phyloP scores from a whole-genome alignment of 805 yeast genomes.

The Spathaspora girioi region DNA sequence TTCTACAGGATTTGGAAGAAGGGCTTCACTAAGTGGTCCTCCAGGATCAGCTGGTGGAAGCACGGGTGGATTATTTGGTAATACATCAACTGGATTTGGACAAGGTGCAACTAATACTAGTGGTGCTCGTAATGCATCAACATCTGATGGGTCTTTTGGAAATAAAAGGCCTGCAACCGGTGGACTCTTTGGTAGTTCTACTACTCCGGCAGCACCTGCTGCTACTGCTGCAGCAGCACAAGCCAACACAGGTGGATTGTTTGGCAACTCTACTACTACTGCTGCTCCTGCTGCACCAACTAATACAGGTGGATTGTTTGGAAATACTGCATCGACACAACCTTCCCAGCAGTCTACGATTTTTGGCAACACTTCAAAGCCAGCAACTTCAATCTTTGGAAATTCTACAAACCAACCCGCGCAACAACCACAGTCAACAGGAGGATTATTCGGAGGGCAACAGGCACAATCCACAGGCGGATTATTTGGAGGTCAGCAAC shows the following conservation, averaged over 20 bases:
- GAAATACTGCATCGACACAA: constrained; percentile 8
- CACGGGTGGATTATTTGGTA: constrained; percentile 19
- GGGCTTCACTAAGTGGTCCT: constrained; percentile 16
- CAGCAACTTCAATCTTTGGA: constrained; percentile 20
- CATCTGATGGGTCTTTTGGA: constrained; percentile 11
- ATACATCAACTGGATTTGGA: constrained; percentile 6
- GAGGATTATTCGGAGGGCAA: not conserved
- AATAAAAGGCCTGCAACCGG: constrained; percentile 7
- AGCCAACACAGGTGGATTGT: constrained; percentile 16
- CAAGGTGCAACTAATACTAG: constrained; percentile 1
- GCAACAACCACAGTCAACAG: not conserved
- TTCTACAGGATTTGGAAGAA: constrained; percentile 18
- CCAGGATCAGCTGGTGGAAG: constrained; percentile 11
- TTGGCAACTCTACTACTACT: constrained; percentile 16
- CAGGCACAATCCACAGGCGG: constrained; percentile 1
- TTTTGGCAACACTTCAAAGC: not conserved
- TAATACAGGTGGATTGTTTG: constrained; percentile 12
- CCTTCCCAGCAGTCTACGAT: not conserved
- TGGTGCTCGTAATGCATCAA: not conserved
- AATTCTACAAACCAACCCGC: constrained; percentile 7
- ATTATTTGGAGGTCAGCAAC: constrained; percentile 6
- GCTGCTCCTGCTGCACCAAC: constrained; percentile 4
- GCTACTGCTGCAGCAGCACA: constrained; percentile 13
- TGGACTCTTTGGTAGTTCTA: not conserved
- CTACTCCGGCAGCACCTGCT: not conserved